phyloP scores from a whole-genome alignment of 257 asterid species.

The Verbena officinalis region DNA sequence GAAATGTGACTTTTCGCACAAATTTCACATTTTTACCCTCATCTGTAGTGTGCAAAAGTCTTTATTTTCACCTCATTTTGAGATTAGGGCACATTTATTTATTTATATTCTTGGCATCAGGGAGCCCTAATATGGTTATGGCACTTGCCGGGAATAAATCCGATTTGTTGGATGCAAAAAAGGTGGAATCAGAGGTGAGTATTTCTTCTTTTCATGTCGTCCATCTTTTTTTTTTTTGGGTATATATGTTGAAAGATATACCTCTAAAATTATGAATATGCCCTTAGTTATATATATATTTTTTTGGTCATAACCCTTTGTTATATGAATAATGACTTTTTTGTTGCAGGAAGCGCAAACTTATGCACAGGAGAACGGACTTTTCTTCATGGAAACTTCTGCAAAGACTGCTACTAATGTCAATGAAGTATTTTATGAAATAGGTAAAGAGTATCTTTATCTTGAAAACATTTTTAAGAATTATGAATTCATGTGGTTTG shows the following conservation, averaged over 20 bases:
- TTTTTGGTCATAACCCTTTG: slow-evolving; percentile 14
- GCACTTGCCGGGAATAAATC: slow-evolving; percentile 88
- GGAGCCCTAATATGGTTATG: slow-evolving; percentile 80
- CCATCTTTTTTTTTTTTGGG: not conserved
- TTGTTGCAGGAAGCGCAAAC: slow-evolving; percentile 30
- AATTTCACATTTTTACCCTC: not conserved
- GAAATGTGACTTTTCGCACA: not conserved
- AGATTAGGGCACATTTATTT: slow-evolving; percentile 2
- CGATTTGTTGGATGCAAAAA: slow-evolving; percentile 71
- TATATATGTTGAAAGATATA: too few relatives aligned
- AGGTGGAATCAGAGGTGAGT: slow-evolving; percentile 73
- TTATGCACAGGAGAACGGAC: slow-evolving; percentile 50
- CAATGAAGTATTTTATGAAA: slow-evolving; percentile 52
- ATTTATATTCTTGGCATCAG: slow-evolving; percentile 36
- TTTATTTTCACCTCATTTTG: not conserved
- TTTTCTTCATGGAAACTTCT: slow-evolving; percentile 67
- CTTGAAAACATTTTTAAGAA: not conserved
- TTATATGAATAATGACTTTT: not conserved
- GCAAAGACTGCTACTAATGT: slow-evolving; percentile 66
- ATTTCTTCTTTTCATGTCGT: slow-evolving; percentile 12
- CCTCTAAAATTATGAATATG: too few relatives aligned
- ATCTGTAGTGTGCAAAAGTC: not conserved
- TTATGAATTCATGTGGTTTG: too few relatives aligned
- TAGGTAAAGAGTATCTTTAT: slow-evolving; percentile 37
- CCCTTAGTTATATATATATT: not conserved